Base-by-base conservation (phyloP, 306 rosid species). In the Cucurbita maxima region DNA sequence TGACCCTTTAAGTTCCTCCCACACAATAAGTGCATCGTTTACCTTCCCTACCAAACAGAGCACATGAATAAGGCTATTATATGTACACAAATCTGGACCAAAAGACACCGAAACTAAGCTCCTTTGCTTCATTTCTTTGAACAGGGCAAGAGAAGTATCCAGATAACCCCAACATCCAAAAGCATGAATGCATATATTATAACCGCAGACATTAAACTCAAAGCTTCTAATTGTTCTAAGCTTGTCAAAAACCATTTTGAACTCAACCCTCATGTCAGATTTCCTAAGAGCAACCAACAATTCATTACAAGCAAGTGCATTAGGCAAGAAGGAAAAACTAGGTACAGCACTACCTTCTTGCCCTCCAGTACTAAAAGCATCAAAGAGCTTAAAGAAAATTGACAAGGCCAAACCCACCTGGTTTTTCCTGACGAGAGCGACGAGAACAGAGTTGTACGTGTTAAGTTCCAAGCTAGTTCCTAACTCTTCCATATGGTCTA, bases 151-250 rank as follows among this genome's bases (percentile, higher is more conserved):
- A 40, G 86, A 82, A 78, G 88, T 78, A 72, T 63, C 83, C 82
- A 90, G 60, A 77, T 93, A 90, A 34, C 97, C 95, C 98, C 96
- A 93, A 80, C 85, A 86, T 36, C 96, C 97, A 80, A 93, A 90
- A 0, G 96, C 92, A 74, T 93, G 82, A 72, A 93, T 87, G 43
- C 90, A 86, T 10, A 86, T 79, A 71, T 93, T 93, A 76, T 88
- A 88, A 1, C 92, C 87, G 83, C 88, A 80, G 0, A 74, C 76
- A 72, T 87, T 96, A 69, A 89, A 78, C 69, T 52, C 51, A 76
- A 85, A 90, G 4, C 78, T 76, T 25, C 55, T 44, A 61, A 78
- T 88, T 41, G 45, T 82, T 75, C 90, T 80, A 37, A 93, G 73
- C 36, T 50, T 78, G 4, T 85, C 77, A 79, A 87, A 93, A 36